Conservation (phyloP, 2,329 filamentous ascomycete species). For the Dothistroma septosporum region DNA sequence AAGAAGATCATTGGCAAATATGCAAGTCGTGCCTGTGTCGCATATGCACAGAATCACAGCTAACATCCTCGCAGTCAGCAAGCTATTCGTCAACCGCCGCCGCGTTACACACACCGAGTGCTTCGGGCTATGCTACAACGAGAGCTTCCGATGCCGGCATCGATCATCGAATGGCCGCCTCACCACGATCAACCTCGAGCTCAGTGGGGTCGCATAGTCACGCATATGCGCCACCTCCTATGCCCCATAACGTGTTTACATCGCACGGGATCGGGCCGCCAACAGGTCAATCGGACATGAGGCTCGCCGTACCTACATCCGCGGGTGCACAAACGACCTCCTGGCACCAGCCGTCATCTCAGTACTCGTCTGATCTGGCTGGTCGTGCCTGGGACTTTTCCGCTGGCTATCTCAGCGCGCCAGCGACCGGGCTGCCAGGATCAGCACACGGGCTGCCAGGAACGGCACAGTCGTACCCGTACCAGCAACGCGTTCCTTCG, state of each 20-base stretch:
- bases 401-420: slow-evolving; percentile 25
- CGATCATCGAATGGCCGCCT: slow-evolving; percentile 38
- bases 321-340: slow-evolving; percentile 30
- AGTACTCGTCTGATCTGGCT: slow-evolving; percentile 33
- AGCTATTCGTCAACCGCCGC: slow-evolving; percentile 65
- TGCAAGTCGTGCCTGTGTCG: slow-evolving; percentile 47
- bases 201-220: slow-evolving; percentile 33
- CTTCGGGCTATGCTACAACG: slow-evolving; percentile 28
- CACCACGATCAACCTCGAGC: slow-evolving; percentile 32
- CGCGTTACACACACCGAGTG: slow-evolving; percentile 36
- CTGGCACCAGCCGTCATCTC: slow-evolving; percentile 33
- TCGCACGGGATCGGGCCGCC: slow-evolving; percentile 33
- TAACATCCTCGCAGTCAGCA: slow-evolving; percentile 52
- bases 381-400: slow-evolving; percentile 29
- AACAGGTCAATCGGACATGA: slow-evolving; percentile 39
- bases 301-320: slow-evolving; percentile 32
- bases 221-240: slow-evolving; percentile 28
- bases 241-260: slow-evolving; percentile 30
- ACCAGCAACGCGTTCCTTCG: slow-evolving; percentile 29
- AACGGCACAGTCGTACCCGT: slow-evolving; percentile 29
- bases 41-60: slow-evolving; percentile 28
- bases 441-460: slow-evolving; percentile 29
- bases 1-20: slow-evolving; percentile 99
- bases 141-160: slow-evolving; percentile 47
- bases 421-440: slow-evolving; percentile 30